Evolutionary conservation across 2,329 filamentous ascomycete genomes (phyloP).

Genomic region (Beauveria australis): DNA sequence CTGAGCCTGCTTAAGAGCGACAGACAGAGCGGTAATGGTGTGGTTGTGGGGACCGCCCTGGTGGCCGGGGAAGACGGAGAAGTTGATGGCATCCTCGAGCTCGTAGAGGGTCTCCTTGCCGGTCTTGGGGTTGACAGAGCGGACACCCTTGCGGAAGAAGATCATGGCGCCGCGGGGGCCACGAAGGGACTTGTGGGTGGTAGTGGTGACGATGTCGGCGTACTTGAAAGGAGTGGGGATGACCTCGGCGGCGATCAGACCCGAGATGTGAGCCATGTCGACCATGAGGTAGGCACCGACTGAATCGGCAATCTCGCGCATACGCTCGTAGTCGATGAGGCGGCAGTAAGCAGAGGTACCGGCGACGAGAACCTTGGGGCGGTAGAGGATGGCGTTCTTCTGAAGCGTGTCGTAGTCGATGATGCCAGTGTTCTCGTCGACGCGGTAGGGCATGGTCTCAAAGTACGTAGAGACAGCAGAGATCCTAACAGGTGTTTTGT

Average conservation of each 20-base stretch:
- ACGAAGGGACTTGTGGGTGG: slow-evolving; percentile 97
- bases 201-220: slow-evolving; percentile 95
- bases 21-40: slow-evolving; percentile 94
- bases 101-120: slow-evolving; percentile 88
- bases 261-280: slow-evolving; percentile 98
- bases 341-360: slow-evolving; percentile 98
- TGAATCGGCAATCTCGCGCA: slow-evolving; percentile 91
- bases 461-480: slow-evolving; percentile 98
- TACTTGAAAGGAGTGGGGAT: slow-evolving; percentile 88
- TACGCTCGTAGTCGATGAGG: slow-evolving; percentile 90
- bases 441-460: slow-evolving; percentile 94
- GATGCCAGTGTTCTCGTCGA: slow-evolving; percentile 81
- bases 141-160: slow-evolving; percentile 97
- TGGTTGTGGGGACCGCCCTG: slow-evolving; percentile 99
- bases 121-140: slow-evolving; percentile 81
- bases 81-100: slow-evolving; percentile 93
- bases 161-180: slow-evolving; percentile 98
- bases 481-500: slow-evolving; percentile 46
- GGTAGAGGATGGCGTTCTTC: slow-evolving; percentile 84
- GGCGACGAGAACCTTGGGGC: slow-evolving; percentile 91
- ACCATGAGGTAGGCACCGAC: slow-evolving; percentile 92
- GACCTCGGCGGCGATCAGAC: slow-evolving; percentile 84
- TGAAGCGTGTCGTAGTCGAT: slow-evolving; percentile 95
- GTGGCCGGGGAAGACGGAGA: slow-evolving; percentile 97
- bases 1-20: slow-evolving; percentile 90